Percentiles rank a stretch among this genome's conserved stretches.
These are phyloP conservation scores for Arthrobotrys conoides DNA, from an alignment of 2,329 filamentous ascomycete species.

Conservation along the genomic window DNA sequence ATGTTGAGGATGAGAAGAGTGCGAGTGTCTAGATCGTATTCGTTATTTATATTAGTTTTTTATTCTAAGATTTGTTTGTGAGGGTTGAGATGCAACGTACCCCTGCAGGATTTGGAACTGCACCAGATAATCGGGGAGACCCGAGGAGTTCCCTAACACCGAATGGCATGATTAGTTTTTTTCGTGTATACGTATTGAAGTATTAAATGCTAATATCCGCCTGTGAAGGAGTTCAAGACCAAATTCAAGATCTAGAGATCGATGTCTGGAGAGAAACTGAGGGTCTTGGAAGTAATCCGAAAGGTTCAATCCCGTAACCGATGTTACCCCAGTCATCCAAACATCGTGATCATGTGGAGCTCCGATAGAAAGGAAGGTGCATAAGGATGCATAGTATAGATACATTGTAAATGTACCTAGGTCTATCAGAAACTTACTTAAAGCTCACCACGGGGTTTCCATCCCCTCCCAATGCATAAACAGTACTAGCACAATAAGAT, in stretches of 20 bases:
- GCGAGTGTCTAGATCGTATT: conserved; percentile 67
- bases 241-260: background rate
- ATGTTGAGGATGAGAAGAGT: conserved; percentile 76
- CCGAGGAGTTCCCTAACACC: conserved; percentile 83
- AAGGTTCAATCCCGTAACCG: background rate
- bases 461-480: conserved; percentile 11
- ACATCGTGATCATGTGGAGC: conserved; percentile 21
- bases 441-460: conserved; percentile 14
- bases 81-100: conserved; percentile 71
- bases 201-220: too few species aligned
- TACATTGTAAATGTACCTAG: too few species aligned
- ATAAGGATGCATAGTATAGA: background rate
- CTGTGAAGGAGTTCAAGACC: background rate
- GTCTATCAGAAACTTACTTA: conserved; percentile 57
- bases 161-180: conserved; percentile 71
- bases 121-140: conserved; percentile 79
- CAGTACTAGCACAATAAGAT: background rate
- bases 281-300: background rate
- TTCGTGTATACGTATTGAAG: too few species aligned
- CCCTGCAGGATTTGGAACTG: conserved; percentile 77
- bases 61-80: conserved; percentile 65
- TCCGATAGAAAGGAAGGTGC: conserved; percentile 36
- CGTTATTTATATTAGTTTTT: background rate
- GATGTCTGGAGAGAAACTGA: background rate
- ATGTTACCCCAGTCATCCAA: background rate